These are phyloP conservation scores for Atkinsonella hypoxylon DNA, from an alignment of 2,329 filamentous ascomycete species.

Conservation along the genomic window DNA sequence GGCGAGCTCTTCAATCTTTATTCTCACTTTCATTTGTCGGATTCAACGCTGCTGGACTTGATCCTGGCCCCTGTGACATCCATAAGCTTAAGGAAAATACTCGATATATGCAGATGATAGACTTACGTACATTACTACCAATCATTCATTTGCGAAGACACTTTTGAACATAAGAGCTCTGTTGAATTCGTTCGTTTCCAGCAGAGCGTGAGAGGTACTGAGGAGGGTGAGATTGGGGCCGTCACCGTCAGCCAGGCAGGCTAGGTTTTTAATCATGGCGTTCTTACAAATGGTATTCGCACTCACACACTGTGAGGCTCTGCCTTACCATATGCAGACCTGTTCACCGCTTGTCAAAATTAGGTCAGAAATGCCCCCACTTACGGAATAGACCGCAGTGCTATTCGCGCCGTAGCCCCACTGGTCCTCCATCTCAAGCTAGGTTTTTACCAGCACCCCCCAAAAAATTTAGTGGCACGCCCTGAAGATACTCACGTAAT, in stretches of 20 bases:
- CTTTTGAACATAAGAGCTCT: neutral
- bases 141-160: neutral
- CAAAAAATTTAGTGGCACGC: too few species aligned
- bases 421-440: too few species aligned
- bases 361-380: too few species aligned
- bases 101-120: neutral
- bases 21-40: neutral
- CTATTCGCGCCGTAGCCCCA: too few species aligned
- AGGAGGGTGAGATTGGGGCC: neutral
- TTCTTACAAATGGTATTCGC: too few species aligned
- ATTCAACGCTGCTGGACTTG: neutral
- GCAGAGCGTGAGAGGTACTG: neutral
- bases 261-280: neutral
- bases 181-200: neutral
- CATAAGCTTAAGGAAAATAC: neutral
- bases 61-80: neutral
- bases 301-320: too few species aligned
- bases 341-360: too few species aligned
- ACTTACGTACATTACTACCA: slow-evolving; percentile 1
- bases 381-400: too few species aligned
- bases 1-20: neutral
- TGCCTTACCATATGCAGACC: too few species aligned
- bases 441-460: too few species aligned
- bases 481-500: too few species aligned
- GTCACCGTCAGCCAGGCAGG: neutral